Evolutionary conservation across 228 moss, liverwort and hornwort species (phyloP), one percentile per base, ranked within the genome.

Genomic region (Sphagnum magellanicum): DNA sequence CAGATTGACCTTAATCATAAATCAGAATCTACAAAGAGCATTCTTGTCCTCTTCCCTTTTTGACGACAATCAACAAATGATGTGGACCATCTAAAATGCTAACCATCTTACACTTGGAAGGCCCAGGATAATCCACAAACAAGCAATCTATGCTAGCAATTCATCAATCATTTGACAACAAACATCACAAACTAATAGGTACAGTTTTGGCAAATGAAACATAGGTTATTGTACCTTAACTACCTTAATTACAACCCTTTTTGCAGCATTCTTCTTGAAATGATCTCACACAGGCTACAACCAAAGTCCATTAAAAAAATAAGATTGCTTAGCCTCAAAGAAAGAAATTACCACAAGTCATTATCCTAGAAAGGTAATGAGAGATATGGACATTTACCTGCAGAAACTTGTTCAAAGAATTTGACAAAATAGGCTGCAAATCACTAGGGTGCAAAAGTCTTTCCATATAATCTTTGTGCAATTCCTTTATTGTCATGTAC

Each of bases 251-350:
- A 32, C 32, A 32, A 2, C 32, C 32, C 32, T 32, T 32, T 32
- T 32, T 32, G 32, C 32, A 32, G 11, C 50, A 9, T 77, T 32
- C 2, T 32, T 32, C 32, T 32, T 32, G 58, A 59, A 49, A 32
- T 72, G 14, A 51, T n/a, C 48, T 63, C 71, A 48, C 14, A 49
- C 63, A n/a, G 66, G 89, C 92, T 91, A 90, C 93, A 72, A 91
- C 93, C 13, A 84, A 90, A 57, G 90, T 88, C 65, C 97, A 97
- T 67, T 97, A 91, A 76, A 91, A 84, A 73, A 93, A 82, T 69
- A 84, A 93, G 51, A 61, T 81, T 13, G 74, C 82, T 32, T 32
- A 32, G 32, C 32, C 32, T 32, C 32, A 2, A 32, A 32, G 32
- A 32, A 32, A 32, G 32, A 3, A 32, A 32, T 32, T 32, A 32